These are phyloP conservation scores for Auriscalpium orientale DNA, from an alignment of 768 basidiomycete species.

Conservation along the genomic window DNA sequence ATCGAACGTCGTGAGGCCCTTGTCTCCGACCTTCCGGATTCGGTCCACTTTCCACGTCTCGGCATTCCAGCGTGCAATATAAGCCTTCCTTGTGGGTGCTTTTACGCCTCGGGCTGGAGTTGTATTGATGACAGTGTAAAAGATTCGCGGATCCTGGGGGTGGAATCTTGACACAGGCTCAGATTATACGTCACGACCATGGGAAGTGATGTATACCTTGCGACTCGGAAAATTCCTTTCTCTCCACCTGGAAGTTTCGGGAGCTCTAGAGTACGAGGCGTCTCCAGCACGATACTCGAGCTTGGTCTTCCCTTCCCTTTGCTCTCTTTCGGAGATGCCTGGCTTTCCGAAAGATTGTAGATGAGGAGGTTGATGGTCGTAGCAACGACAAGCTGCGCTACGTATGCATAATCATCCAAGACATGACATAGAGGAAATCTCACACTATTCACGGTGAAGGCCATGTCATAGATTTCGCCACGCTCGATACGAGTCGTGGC, in stretches of 20 bases:
- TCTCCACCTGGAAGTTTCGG: conserved; percentile 9
- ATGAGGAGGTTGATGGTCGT: conserved; percentile 59
- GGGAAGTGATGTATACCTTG: conserved; percentile 1
- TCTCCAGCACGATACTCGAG: conserved; percentile 5
- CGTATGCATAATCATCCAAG: not conserved
- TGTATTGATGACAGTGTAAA: conserved; percentile 72
- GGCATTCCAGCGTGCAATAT: conserved; percentile 67
- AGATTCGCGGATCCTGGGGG: conserved; percentile 38
- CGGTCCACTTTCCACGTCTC: conserved; percentile 60
- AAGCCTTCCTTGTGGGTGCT: conserved; percentile 49
- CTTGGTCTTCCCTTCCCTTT: conserved; percentile 33
- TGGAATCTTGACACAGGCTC: conserved; percentile 43
- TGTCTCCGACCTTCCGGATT: conserved; percentile 66
- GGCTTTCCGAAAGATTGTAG: conserved; percentile 41
- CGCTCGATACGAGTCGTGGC: conserved; percentile 44
- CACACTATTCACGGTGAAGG: conserved; percentile 66
- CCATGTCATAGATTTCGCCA: conserved; percentile 82
- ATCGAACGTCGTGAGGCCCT: conserved; percentile 82
- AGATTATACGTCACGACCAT: not conserved
- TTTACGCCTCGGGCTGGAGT: conserved; percentile 52
- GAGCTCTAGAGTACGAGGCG: conserved; percentile 6
- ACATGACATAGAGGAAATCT: conserved; percentile 5
- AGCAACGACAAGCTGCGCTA: conserved; percentile 51
- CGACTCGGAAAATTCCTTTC: not conserved
- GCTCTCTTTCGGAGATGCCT: conserved; percentile 29